phyloP scores from a whole-genome alignment of 106 monocot genomes.

The Phalaenopsis equestris region DNA sequence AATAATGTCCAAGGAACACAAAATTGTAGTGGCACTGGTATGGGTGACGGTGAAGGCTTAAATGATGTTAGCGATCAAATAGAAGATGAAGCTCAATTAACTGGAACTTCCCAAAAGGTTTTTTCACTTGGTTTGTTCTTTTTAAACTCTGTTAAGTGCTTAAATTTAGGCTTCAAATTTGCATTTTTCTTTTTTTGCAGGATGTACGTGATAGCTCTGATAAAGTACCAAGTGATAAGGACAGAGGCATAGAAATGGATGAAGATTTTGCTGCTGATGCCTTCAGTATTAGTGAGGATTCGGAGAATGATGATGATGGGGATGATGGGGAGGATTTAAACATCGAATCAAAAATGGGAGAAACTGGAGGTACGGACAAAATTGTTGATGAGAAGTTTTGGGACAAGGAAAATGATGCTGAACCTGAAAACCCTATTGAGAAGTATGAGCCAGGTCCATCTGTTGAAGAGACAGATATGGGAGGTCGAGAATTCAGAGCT shows the following conservation, averaged over 20 bases:
- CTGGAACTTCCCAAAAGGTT: conserved; percentile 57
- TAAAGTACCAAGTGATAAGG: conserved; percentile 38
- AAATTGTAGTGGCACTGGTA: conserved; percentile 73
- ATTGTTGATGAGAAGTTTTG: conserved; percentile 66
- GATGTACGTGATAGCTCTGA: conserved; percentile 44
- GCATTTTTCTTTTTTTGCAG: conserved; percentile 23
- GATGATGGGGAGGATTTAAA: conserved; percentile 62
- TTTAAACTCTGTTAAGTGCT: background rate
- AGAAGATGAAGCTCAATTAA: conserved; percentile 70
- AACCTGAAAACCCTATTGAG: conserved; percentile 37
- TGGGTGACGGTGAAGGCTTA: conserved; percentile 85
- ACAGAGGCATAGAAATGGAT: conserved; percentile 85
- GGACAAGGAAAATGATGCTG: conserved; percentile 56
- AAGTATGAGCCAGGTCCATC: conserved; percentile 79
- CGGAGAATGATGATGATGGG: conserved; percentile 41
- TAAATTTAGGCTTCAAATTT: background rate
- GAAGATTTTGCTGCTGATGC: conserved; percentile 80
- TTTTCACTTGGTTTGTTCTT: background rate
- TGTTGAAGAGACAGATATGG: conserved; percentile 48
- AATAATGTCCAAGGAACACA: conserved; percentile 20
- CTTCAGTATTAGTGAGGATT: conserved; percentile 73
- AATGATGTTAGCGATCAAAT: conserved; percentile 87
- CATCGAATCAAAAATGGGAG: conserved; percentile 77
- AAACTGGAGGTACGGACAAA: conserved; percentile 38
- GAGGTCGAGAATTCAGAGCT: conserved; percentile 59